Evolutionary conservation across 225 moss, liverwort and hornwort species (phyloP).

Genomic region (Sphagnum contortum): DNA sequence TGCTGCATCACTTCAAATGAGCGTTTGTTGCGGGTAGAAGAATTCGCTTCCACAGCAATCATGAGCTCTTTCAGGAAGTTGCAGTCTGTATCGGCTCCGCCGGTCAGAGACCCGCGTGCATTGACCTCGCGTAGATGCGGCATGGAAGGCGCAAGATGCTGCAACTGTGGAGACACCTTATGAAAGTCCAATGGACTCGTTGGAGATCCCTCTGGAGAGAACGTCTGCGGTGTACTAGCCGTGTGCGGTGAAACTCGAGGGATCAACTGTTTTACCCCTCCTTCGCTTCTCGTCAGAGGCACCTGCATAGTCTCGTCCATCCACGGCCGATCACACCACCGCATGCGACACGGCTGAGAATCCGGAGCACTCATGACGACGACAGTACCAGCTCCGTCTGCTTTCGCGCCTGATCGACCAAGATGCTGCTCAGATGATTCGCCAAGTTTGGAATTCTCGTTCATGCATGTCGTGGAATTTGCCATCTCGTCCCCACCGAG

Average conservation of each 20-base stretch:
- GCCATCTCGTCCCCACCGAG: constrained; percentile 10
- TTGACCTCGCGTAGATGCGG: too few relatives aligned
- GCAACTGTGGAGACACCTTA: constrained; percentile 38
- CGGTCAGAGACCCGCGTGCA: constrained; percentile 5
- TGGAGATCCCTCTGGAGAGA: constrained; percentile 14
- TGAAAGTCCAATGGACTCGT: constrained; percentile 22
- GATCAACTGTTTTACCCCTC: not conserved
- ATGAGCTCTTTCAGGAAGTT: constrained; percentile 25
- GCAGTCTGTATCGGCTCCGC: constrained; percentile 5
- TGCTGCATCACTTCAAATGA: constrained; percentile 29
- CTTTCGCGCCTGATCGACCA: not conserved
- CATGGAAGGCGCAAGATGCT: constrained; percentile 26
- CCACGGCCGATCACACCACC: constrained; percentile 42
- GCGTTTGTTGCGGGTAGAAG: constrained; percentile 16
- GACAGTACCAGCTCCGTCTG: constrained; percentile 21
- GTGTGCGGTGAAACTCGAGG: not conserved
- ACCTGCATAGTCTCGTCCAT: not conserved
- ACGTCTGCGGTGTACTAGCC: too few relatives aligned
- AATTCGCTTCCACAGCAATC: constrained; percentile 12
- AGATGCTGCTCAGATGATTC: too few relatives aligned
- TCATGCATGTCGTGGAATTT: not conserved
- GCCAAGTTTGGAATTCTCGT: not conserved
- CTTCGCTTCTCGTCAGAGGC: too few relatives aligned
- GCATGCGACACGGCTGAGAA: constrained; percentile 18
- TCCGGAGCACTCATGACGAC: constrained; percentile 16